Evolutionary conservation across 371 early-diverging fungal genomes (phyloP), one percentile per base, ranked within the genome.

Genomic region (Mucor irregularis): DNA sequence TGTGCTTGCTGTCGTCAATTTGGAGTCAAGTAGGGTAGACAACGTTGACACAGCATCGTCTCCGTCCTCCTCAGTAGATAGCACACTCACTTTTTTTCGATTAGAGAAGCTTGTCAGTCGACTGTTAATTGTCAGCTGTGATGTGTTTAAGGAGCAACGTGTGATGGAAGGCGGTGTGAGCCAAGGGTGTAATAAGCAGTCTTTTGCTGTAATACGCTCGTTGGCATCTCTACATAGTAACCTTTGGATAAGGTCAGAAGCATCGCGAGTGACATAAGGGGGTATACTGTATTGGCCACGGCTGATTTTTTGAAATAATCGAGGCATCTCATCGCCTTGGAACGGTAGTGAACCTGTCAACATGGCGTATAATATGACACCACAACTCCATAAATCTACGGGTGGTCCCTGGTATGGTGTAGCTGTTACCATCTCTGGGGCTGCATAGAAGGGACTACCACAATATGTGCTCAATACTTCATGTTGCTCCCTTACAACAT

Each of bases 361-460:
- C 76, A 90, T 84, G 21, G 86, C 88, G 54, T 81, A 92, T 7
- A 90, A 66, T 37, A 90, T 82, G 1, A 90, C 89, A 7, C 95
- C 95, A 62, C 86, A 68, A 38, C 84, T 84, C 91, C 91, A 91
- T 38, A 91, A 69, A 65, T 92, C 93, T 3, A 85, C 85, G 37
- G 88, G 87, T 10, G 90, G 90, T 0, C 90, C 94, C 25, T 62
- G 67, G 53, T 93, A 90, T 5, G 80, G 80, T 10, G 86, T 83
- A 7, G 89, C 89, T 6, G 82, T 79, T 7, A 91, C 87, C 81
- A 91, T 85, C 63, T 90, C 89, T 0, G 94, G 94, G 1, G 93
- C 92, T 9, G 95, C 95, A 62, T 94, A 95, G 63, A 93, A 93
- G 0, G 93, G 88, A 34, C 91, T 91, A 0, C 97, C 98, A 58